Conservation (phyloP, 2,329 filamentous ascomycete species). For the Aspergillus sp. region DNA sequence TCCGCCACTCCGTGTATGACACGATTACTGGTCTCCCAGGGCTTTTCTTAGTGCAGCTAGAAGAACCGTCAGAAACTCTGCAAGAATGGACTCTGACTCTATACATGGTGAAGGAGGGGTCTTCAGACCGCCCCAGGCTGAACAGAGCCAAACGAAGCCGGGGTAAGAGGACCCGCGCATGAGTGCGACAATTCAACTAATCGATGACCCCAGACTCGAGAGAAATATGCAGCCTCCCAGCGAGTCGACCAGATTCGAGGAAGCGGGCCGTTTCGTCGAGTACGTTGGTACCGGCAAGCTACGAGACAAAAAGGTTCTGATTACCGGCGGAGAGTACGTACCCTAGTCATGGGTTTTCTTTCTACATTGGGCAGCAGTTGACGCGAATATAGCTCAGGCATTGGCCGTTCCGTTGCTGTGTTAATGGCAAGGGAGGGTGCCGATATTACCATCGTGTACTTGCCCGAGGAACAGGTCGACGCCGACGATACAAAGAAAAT, state of each 20-base stretch:
- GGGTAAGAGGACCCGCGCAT: slow-evolving; percentile 12
- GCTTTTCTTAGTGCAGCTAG: neutral
- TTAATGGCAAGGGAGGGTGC: slow-evolving; percentile 51
- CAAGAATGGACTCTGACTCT: slow-evolving; percentile 16
- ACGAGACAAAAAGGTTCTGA: slow-evolving; percentile 42
- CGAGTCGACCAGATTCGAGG: slow-evolving; percentile 26
- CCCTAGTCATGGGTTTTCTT: neutral
- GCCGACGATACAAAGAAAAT: slow-evolving; percentile 45
- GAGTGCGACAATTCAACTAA: neutral
- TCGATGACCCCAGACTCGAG: neutral
- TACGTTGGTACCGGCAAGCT: slow-evolving; percentile 43
- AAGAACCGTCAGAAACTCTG: neutral
- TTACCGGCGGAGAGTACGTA: slow-evolving; percentile 49
- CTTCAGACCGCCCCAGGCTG: slow-evolving; percentile 14
- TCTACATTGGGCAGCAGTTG: neutral
- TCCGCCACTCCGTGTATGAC: neutral
- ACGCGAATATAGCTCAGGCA: slow-evolving; percentile 37
- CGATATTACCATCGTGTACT: slow-evolving; percentile 47
- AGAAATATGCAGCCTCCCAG: slow-evolving; percentile 14
- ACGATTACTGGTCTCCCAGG: neutral
- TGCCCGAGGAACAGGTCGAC: slow-evolving; percentile 48
- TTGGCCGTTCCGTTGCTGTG: slow-evolving; percentile 46
- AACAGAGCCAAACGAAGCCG: slow-evolving; percentile 19
- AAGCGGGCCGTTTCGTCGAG: slow-evolving; percentile 18
- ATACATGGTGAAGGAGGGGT: slow-evolving; percentile 14